Percentiles rank a stretch among this genome's conserved stretches.
Evolutionary conservation across 345 rosid species (phyloP).

Genomic region (Camelina neglecta): DNA sequence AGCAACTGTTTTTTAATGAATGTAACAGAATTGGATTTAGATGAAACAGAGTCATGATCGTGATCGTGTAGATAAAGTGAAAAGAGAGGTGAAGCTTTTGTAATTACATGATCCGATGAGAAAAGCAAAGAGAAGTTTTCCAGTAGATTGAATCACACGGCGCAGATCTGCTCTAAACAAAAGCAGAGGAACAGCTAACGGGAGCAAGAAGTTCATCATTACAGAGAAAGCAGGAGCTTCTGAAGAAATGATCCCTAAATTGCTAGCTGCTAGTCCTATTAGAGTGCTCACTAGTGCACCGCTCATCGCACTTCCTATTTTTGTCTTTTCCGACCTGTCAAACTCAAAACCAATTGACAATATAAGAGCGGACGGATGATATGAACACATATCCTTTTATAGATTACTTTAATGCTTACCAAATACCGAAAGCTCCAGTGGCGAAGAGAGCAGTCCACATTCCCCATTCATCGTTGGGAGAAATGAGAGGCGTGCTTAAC

Average conservation of each 20-base stretch:
- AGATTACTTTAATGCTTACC: not conserved
- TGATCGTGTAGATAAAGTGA: not conserved
- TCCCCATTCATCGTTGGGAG: not conserved
- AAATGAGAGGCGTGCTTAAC: not conserved
- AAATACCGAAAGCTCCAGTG: not conserved
- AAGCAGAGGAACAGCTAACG: constrained; percentile 68
- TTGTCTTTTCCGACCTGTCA: constrained; percentile 75
- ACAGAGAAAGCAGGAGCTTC: constrained; percentile 57
- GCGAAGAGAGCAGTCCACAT: constrained; percentile 8
- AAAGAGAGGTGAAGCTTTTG: not conserved
- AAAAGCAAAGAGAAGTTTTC: constrained; percentile 31
- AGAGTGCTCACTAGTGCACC: constrained; percentile 76
- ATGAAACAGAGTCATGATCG: not conserved
- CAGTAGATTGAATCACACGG: constrained; percentile 50
- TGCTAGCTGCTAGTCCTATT: constrained; percentile 66
- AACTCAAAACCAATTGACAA: not conserved
- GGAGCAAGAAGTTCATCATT: constrained; percentile 67
- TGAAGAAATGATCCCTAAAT: constrained; percentile 53
- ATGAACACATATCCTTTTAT: not conserved
- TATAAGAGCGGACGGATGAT: not conserved
- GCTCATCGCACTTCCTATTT: constrained; percentile 71
- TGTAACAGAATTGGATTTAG: constrained; percentile 5
- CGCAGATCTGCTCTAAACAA: constrained; percentile 61
- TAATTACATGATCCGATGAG: constrained; percentile 60
- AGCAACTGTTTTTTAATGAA: constrained; percentile 50